Evolutionary conservation across 2,329 filamentous ascomycete species (phyloP).

Genomic region (Colletotrichum eleusines): DNA sequence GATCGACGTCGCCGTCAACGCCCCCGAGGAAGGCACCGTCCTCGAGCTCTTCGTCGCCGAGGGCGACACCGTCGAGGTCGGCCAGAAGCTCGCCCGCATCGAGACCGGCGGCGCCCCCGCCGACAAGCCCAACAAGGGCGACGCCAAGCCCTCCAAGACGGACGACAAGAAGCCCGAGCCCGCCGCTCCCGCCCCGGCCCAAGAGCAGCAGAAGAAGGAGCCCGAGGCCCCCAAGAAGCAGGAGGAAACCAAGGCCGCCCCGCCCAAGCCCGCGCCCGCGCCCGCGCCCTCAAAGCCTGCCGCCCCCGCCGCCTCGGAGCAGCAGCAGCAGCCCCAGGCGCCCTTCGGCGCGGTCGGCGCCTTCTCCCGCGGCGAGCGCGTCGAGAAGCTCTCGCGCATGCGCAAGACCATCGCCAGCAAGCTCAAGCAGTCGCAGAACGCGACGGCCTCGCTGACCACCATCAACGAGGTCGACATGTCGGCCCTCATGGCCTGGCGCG

Average conservation of each 20-base stretch:
- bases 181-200: constrained; percentile 16
- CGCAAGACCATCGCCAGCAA: constrained; percentile 79
- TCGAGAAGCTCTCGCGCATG: constrained; percentile 69
- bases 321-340: constrained; percentile 3
- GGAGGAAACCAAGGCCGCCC: constrained; percentile 35
- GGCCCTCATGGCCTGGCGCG: constrained; percentile 73
- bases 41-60: constrained; percentile 49
- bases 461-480: constrained; percentile 61
- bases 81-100: constrained; percentile 48
- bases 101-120: constrained; percentile 44
- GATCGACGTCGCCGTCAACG: constrained; percentile 50
- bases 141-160: constrained; percentile 29
- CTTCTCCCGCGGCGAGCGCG: constrained; percentile 38
- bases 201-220: constrained; percentile 37
- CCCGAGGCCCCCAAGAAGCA: constrained; percentile 38
- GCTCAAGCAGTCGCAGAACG: constrained; percentile 75
- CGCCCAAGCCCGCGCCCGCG: constrained; percentile 26
- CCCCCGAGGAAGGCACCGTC: constrained; percentile 45
- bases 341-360: constrained; percentile 27
- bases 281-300: too few relatives aligned
- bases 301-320: constrained; percentile 2
- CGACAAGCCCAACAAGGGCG: constrained; percentile 29
- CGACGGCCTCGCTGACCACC: constrained; percentile 78
- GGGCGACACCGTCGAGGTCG: constrained; percentile 50
- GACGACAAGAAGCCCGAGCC: constrained; percentile 20